Evolutionary conservation across 768 basidiomycete species (phyloP), one percentile per base, ranked within the genome.

Genomic region (Hygrocybe punicea): DNA sequence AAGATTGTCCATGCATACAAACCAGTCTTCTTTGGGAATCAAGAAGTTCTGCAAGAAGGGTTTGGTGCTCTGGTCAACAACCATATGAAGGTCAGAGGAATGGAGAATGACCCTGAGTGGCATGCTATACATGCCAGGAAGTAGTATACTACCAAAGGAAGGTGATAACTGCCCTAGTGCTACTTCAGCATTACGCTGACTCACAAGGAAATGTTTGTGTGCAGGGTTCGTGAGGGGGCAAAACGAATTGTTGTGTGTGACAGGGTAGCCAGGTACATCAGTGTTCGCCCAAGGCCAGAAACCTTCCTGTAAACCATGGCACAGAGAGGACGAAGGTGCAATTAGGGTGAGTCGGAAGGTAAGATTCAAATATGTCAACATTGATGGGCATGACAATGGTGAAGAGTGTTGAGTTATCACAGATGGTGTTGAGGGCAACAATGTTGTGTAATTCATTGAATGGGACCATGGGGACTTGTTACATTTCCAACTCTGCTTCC

Each of bases 261-360:
- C 36, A 6, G 64, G 69, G 13, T 63, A 63, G 1, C 39, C 54
- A 0, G 9, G 47, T 3, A 6, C 37, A 24, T 52, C 24, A 2
- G 65, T 65, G 25, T 65, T 23, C 1, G 67, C 67, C 36, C 52
- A 70, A 0, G 76, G 77, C 77, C 76, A 79, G 53, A 79, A 78
- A 2, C 78, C 78, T 0, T 73, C 55, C 0, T 60, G 48, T 0
- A 80, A 57, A 0, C 71, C 67, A 0, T 23, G 4, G 8, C 61
- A 59, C 70, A 0, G 71, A 78, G 0, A 46, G 4, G 0, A 78
- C 73, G 13, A 77, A 69, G 0, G 61, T 45, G 0, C 55, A 66
- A 36, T 78, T 80, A 0, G 76, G 76, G 56, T 79, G 78, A n/a
- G n/a, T n/a, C n/a, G n/a, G n/a, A n/a, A n/a, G n/a, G n/a, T n/a